Conservation (phyloP, 1,284 basidiomycete genomes). For the Sparassis latifolia region DNA sequence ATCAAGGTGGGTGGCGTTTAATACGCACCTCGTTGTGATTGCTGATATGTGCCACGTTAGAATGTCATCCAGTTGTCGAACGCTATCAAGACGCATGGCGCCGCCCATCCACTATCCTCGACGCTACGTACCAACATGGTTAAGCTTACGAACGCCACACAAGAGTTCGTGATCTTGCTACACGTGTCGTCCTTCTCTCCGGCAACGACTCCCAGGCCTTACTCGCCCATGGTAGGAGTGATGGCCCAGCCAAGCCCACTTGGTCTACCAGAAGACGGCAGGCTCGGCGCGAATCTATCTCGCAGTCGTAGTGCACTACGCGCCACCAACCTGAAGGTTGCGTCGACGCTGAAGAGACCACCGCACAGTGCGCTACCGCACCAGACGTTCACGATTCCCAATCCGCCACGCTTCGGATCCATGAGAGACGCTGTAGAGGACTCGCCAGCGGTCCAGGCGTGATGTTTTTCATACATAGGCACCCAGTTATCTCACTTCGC, state of each 20-base stretch:
- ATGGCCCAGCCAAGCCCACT: conserved; percentile 15
- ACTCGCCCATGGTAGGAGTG: conserved; percentile 46
- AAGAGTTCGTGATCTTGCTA: conserved; percentile 72
- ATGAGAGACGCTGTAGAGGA: conserved; percentile 5
- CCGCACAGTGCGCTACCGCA: conserved; percentile 52
- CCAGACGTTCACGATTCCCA: conserved; percentile 40
- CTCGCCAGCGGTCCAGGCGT: too few relatives aligned
- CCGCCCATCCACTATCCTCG: conserved; percentile 47
- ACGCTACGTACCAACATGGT: conserved; percentile 60
- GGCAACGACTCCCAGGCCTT: conserved; percentile 44
- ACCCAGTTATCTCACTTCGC: conserved; percentile 6
- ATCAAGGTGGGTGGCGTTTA: conserved; percentile 47
- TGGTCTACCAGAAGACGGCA: conserved; percentile 34
- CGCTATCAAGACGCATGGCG: conserved; percentile 53
- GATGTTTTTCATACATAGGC: too few relatives aligned
- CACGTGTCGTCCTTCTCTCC: conserved; percentile 76
- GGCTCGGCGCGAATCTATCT: conserved; percentile 45
- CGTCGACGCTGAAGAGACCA: conserved; percentile 31
- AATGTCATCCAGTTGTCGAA: conserved; percentile 64
- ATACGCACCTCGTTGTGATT: not conserved
- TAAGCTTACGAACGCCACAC: conserved; percentile 67
- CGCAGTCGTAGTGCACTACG: conserved; percentile 55
- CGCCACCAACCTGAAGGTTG: conserved; percentile 35
- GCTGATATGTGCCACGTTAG: conserved; percentile 29
- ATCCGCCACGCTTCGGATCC: conserved; percentile 17